These are phyloP conservation scores for Penicillium sp. DNA, from an alignment of 2,329 filamentous ascomycete species.

Conservation along the genomic window DNA sequence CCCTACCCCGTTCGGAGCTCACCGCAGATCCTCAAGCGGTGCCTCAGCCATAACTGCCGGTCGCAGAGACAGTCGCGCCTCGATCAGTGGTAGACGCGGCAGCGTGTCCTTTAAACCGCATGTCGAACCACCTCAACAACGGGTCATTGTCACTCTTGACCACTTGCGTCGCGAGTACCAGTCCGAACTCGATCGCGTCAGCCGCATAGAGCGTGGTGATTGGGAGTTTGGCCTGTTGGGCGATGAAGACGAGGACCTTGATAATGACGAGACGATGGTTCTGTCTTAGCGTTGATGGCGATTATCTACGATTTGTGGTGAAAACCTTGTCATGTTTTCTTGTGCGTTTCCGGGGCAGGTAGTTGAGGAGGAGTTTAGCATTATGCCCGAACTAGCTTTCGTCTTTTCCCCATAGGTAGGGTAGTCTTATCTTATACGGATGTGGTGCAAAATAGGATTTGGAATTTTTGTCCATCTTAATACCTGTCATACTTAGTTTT, in stretches of 20 bases:
- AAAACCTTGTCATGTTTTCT: constrained; percentile 1
- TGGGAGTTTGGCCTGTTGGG: constrained; percentile 68
- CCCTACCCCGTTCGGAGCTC: constrained; percentile 18
- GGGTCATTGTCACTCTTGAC: constrained; percentile 79
- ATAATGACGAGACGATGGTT: constrained; percentile 43
- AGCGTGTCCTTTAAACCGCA: constrained; percentile 19
- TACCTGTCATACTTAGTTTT: no score
- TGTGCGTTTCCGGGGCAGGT: constrained; percentile 11
- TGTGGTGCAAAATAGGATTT: constrained; percentile 22
- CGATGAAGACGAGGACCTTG: constrained; percentile 26
- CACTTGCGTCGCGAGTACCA: constrained; percentile 89
- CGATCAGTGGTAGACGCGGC: constrained; percentile 16
- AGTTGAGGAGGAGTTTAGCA: constrained; percentile 20
- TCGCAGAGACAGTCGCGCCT: constrained; percentile 26
- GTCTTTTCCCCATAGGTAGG: constrained; percentile 15
- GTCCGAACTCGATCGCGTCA: constrained; percentile 82
- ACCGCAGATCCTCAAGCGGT: constrained; percentile 26
- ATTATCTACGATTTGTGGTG: constrained; percentile 1
- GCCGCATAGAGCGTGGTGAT: constrained; percentile 83
- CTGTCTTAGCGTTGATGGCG: constrained; percentile 24
- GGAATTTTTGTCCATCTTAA: background rate
- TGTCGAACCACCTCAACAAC: constrained; percentile 51
- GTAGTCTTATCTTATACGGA: constrained; percentile 15
- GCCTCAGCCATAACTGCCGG: constrained; percentile 22
- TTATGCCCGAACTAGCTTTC: constrained; percentile 9